phyloP scores from a whole-genome alignment of 371 early-diverging fungal genomes.

The Apophysomyces elegans region DNA sequence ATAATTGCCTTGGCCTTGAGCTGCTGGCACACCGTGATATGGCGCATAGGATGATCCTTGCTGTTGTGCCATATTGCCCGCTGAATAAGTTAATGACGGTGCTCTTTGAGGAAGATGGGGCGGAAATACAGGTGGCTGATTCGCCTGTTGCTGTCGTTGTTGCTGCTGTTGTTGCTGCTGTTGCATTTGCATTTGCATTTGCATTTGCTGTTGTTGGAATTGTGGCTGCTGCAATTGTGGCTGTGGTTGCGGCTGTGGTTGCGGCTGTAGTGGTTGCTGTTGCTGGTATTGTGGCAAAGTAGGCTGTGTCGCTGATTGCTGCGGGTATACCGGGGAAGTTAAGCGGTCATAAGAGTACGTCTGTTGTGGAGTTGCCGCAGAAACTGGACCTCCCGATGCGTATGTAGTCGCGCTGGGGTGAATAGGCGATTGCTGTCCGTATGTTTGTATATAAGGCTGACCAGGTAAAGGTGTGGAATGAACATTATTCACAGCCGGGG shows the following conservation, averaged over 20 bases:
- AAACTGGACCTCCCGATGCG: constrained; percentile 32
- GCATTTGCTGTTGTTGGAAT: not conserved
- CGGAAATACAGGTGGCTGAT: constrained; percentile 2
- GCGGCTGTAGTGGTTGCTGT: not conserved
- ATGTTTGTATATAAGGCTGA: constrained; percentile 20
- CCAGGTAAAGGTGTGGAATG: constrained; percentile 19
- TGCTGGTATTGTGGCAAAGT: constrained; percentile 3
- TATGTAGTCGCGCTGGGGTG: constrained; percentile 14
- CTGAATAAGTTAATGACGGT: constrained; percentile 1
- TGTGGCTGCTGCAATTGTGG: constrained; percentile 16
- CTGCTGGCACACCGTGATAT: constrained; percentile 20
- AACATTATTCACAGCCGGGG: constrained; percentile 13
- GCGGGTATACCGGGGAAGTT: constrained; percentile 30
- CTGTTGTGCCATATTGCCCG: constrained; percentile 9
- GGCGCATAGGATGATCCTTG: constrained; percentile 3
- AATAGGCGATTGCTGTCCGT: constrained; percentile 1
- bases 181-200: not conserved
- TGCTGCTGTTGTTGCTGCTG: not conserved
- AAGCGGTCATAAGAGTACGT: constrained; percentile 17
- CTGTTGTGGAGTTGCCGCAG: constrained; percentile 12
- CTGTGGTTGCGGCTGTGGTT: not conserved
- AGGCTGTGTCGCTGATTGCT: constrained; percentile 21
- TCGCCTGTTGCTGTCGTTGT: not conserved
- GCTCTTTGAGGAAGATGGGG: constrained; percentile 4
- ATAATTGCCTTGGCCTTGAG: constrained; percentile 15